phyloP scores from a whole-genome alignment of 371 early-diverging fungal genomes.

The Mucor racemosus region DNA sequence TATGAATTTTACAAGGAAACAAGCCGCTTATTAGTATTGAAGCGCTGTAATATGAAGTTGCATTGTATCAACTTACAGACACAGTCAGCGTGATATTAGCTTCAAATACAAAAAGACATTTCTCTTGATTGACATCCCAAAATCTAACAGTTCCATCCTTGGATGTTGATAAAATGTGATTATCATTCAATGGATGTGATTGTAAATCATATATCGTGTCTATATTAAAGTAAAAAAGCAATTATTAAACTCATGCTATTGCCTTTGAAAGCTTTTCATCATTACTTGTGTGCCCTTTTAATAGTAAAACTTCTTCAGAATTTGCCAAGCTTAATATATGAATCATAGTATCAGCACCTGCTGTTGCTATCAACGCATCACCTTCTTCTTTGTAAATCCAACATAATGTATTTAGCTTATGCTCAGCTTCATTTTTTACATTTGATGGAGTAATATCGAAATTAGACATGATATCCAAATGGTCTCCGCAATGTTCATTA shows the following conservation, averaged over 20 bases:
- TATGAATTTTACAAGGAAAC: slow-evolving; percentile 11
- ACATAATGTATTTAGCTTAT: slow-evolving; percentile 67
- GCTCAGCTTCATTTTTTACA: slow-evolving; percentile 27
- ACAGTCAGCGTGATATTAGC: slow-evolving; percentile 58
- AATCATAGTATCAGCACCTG: slow-evolving; percentile 64
- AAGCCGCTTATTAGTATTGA: no score
- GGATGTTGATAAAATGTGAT: slow-evolving; percentile 77
- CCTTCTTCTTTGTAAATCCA: slow-evolving; percentile 68
- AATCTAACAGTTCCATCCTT: slow-evolving; percentile 86
- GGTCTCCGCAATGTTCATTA: slow-evolving; percentile 92
- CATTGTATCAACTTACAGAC: slow-evolving; percentile 46
- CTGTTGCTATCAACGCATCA: slow-evolving; percentile 74
- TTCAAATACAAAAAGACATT: slow-evolving; percentile 67
- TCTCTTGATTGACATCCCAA: slow-evolving; percentile 83
- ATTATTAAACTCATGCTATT: neutral
- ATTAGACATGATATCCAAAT: slow-evolving; percentile 91
- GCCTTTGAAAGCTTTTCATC: neutral
- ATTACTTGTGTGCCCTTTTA: slow-evolving; percentile 72
- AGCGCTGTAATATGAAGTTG: no score
- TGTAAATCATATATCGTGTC: slow-evolving; percentile 64
- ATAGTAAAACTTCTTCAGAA: slow-evolving; percentile 64
- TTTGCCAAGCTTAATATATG: slow-evolving; percentile 78
- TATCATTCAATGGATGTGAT: slow-evolving; percentile 68
- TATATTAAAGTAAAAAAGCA: neutral
- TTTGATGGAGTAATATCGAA: slow-evolving; percentile 59